A percentile compares a stretch with the other conserved stretches of the same genome.
Conservation (phyloP, 306 rosid species). For the Gastrolobium bilobum region DNA sequence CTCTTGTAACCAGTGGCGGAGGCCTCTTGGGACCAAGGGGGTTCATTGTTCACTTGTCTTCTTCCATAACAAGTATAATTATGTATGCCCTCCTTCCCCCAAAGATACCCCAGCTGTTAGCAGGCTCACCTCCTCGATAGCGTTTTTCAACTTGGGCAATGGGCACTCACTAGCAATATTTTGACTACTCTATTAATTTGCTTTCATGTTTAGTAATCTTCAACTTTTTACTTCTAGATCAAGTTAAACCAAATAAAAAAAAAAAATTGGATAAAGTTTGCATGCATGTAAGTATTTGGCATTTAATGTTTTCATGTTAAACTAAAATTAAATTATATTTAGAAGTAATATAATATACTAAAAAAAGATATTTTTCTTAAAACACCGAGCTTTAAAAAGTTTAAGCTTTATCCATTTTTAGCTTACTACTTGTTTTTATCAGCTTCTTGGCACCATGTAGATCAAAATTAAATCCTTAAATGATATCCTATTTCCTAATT, state of each 20-base stretch:
- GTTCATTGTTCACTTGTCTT: conserved; percentile 16
- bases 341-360: conserved; percentile 1
- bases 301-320: conserved; percentile 8
- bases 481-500: neutral
- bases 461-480: neutral
- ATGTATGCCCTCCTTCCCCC: conserved; percentile 5
- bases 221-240: too few relatives aligned
- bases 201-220: too few relatives aligned
- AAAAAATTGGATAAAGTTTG: neutral
- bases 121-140: conserved; percentile 6
- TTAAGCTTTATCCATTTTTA: conserved; percentile 3
- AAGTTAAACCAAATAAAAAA: neutral
- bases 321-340: neutral
- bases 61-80: conserved; percentile 4
- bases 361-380: neutral
- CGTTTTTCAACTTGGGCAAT: conserved; percentile 5
- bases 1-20: conserved; percentile 7
- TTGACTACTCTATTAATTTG: neutral
- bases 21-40: conserved; percentile 1
- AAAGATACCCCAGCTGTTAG: neutral
- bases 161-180: neutral
- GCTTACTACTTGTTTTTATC: neutral
- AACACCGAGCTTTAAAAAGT: neutral
- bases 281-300: neutral
- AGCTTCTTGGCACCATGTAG: neutral